Conservation (phyloP, 495 filamentous ascomycete genomes). For the Hypoxylon rickii region DNA sequence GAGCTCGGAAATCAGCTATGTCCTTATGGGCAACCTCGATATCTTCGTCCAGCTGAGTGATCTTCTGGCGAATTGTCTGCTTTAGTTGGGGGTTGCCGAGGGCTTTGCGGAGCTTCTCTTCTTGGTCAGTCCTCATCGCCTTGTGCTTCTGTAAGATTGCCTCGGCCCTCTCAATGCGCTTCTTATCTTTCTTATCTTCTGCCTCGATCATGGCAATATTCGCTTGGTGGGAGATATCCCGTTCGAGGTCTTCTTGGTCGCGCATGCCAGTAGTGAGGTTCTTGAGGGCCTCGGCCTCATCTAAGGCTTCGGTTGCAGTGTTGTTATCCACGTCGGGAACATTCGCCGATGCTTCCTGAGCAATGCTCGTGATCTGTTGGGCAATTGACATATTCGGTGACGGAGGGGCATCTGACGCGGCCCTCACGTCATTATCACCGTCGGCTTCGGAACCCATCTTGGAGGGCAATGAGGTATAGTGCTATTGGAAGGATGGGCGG, state of each 20-base stretch:
- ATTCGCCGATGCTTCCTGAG: neutral
- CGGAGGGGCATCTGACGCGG: neutral
- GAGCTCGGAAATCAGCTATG: conserved; percentile 72
- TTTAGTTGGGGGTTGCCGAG: conserved; percentile 45
- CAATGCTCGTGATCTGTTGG: conserved; percentile 5
- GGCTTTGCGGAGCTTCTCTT: conserved; percentile 47
- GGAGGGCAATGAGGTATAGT: neutral
- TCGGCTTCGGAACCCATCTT: conserved; percentile 10
- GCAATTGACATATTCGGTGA: neutral
- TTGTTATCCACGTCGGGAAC: conserved; percentile 1
- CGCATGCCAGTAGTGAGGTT: conserved; percentile 74
- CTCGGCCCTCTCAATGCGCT: conserved; percentile 78
- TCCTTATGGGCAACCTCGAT: conserved; percentile 67
- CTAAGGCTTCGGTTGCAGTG: conserved; percentile 40
- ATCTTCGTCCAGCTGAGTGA: conserved; percentile 63
- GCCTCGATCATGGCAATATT: conserved; percentile 77
- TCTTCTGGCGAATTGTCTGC: conserved; percentile 62
- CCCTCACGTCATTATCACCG: conserved; percentile 8
- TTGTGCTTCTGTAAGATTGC: conserved; percentile 59
- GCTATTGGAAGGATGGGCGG: neutral
- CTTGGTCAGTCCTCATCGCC: conserved; percentile 46
- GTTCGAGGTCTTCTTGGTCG: conserved; percentile 83
- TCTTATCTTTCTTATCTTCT: conserved; percentile 85
- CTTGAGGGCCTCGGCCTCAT: conserved; percentile 67
- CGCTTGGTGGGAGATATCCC: conserved; percentile 73